Evolutionary conservation across 1,284 basidiomycete species (phyloP).

Genomic region (Cerrena zonata): DNA sequence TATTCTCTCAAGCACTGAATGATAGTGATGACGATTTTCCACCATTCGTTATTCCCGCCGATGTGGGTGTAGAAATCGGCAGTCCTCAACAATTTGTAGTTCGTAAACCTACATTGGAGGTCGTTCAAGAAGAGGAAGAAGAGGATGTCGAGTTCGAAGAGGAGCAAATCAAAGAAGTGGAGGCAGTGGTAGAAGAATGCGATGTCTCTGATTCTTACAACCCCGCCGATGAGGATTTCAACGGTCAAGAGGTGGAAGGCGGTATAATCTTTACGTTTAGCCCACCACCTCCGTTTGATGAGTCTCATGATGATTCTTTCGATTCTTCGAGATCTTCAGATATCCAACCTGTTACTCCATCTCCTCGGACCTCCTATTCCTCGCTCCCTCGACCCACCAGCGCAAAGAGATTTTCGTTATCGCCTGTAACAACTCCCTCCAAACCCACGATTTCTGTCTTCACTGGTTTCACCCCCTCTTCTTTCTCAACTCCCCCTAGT

Average conservation of each 20-base stretch:
- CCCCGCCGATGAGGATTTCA: constrained; percentile 38
- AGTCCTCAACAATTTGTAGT: constrained; percentile 14
- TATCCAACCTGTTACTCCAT: constrained; percentile 16
- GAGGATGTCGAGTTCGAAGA: too few species aligned
- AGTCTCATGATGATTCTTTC: constrained; percentile 11
- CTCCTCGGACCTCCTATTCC: constrained; percentile 26
- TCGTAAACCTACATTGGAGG: constrained; percentile 24
- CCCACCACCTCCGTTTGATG: constrained; percentile 35
- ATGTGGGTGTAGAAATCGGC: constrained; percentile 46
- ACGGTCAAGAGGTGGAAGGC: constrained; percentile 46
- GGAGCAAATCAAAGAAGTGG: too few species aligned
- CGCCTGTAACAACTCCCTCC: constrained; percentile 18
- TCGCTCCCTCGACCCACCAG: constrained; percentile 45
- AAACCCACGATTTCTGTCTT: constrained; percentile 20
- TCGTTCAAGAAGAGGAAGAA: constrained; percentile 43
- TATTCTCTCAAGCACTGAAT: constrained; percentile 50
- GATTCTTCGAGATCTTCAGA: constrained; percentile 13
- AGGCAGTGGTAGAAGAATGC: constrained; percentile 25
- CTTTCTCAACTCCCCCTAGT: constrained; percentile 39
- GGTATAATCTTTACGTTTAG: constrained; percentile 69
- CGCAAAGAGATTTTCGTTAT: constrained; percentile 29
- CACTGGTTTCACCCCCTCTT: constrained; percentile 16
- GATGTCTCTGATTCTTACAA: constrained; percentile 9
- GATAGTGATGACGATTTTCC: constrained; percentile 41
- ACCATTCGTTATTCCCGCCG: constrained; percentile 45